Evolutionary conservation across 116 monocot genomes (phyloP).

Genomic region (Trichopus zeylanicus): DNA sequence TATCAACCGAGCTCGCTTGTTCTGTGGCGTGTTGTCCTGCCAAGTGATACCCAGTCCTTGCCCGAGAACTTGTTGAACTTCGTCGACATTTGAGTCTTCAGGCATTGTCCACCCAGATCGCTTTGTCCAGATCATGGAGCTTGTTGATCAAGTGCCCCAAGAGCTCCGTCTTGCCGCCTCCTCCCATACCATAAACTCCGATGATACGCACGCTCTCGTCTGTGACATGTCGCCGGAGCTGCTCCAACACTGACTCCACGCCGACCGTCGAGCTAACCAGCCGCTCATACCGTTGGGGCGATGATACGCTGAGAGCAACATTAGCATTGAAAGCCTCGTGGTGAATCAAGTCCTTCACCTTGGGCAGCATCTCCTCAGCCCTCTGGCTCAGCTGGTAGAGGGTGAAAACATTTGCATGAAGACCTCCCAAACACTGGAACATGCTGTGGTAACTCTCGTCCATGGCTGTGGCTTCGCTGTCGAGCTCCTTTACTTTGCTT

Average conservation of each 20-base stretch:
- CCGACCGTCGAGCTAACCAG: constrained; percentile 13
- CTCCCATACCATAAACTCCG: constrained; percentile 11
- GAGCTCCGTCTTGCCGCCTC: constrained; percentile 10
- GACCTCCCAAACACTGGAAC: not conserved
- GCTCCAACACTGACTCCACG: constrained; percentile 9
- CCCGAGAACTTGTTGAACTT: constrained; percentile 15
- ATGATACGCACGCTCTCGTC: constrained; percentile 2
- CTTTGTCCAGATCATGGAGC: constrained; percentile 3
- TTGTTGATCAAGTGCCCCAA: constrained; percentile 12
- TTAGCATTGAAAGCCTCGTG: constrained; percentile 4
- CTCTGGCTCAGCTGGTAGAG: constrained; percentile 13
- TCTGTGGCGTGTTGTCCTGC: not conserved
- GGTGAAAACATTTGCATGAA: not conserved
- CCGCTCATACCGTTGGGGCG: constrained; percentile 18
- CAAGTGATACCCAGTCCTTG: constrained; percentile 16
- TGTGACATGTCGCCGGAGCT: constrained; percentile 1
- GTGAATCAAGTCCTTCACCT: constrained; percentile 5
- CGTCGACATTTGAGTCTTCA: not conserved
- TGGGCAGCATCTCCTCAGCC: constrained; percentile 11
- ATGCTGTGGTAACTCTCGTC: not conserved
- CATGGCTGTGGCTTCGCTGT: not conserved
- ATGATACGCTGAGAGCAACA: constrained; percentile 9
- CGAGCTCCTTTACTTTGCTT: constrained; percentile 6
- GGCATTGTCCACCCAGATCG: constrained; percentile 11
- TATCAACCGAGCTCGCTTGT: constrained; percentile 16